A percentile compares a stretch with the other conserved stretches of the same genome.
Conservation (phyloP, 805 yeast genomes). For the Vanderwaltozyma yarrowii region DNA sequence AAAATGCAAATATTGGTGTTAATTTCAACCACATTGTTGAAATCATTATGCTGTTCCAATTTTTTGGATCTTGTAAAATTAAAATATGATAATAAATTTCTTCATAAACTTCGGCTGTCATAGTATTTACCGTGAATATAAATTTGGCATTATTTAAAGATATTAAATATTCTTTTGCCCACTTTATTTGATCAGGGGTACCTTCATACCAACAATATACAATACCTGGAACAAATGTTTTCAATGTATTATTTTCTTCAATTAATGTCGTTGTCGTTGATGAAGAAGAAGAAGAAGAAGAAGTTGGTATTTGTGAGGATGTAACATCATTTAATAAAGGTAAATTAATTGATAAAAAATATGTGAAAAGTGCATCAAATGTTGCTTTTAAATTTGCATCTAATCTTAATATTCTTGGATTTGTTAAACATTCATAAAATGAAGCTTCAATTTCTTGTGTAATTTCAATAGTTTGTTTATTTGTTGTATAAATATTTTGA, state of each 20-base stretch:
- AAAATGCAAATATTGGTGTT: constrained; percentile 21
- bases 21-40: constrained; percentile 27
- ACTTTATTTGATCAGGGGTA: constrained; percentile 32
- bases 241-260: background rate
- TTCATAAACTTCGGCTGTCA: constrained; percentile 36
- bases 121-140: constrained; percentile 10
- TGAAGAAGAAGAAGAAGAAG: too few species aligned
- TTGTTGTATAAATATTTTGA: constrained; percentile 15
- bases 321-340: constrained; percentile 10
- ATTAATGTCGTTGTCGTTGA: background rate
- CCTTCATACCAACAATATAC: constrained; percentile 50
- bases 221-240: constrained; percentile 37
- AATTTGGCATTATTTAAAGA: constrained; percentile 9
- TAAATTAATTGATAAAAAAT: constrained; percentile 23
- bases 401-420: constrained; percentile 40
- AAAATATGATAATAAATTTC: constrained; percentile 46
- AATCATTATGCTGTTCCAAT: constrained; percentile 31
- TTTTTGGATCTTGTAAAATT: constrained; percentile 42
- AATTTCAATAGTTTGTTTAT: constrained; percentile 11
- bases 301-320: background rate
- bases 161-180: constrained; percentile 35
- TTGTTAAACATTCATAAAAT: constrained; percentile 40
- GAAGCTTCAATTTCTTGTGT: constrained; percentile 20
- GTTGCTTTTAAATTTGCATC: constrained; percentile 28
- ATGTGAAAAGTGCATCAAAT: constrained; percentile 31